Conservation (phyloP, 2,329 filamentous ascomycete species). For the Nigrograna mackinnonii region DNA sequence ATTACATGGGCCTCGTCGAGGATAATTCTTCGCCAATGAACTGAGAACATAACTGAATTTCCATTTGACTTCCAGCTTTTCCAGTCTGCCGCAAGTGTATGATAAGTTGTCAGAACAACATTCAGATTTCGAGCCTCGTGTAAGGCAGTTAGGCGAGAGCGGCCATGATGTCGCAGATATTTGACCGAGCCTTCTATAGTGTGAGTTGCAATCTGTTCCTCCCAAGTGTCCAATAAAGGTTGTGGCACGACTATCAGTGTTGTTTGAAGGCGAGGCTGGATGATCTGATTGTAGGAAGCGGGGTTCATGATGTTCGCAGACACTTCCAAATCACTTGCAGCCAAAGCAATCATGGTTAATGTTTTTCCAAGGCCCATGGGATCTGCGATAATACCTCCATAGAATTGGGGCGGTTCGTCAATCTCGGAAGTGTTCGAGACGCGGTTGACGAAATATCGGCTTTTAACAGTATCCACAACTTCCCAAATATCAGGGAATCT, state of each 20-base stretch:
- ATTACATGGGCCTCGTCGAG: conserved; percentile 57
- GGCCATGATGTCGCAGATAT: conserved; percentile 15
- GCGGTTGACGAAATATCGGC: conserved; percentile 8
- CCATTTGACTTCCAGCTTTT: conserved; percentile 1
- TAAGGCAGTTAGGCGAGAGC: conserved; percentile 3
- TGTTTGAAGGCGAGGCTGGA: too few species aligned
- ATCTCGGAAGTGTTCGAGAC: conserved; percentile 10
- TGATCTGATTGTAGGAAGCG: too few species aligned
- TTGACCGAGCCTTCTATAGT: conserved; percentile 3
- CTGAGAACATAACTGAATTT: conserved; percentile 20
- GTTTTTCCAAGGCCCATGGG: conserved; percentile 22
- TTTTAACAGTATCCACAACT: conserved; percentile 3
- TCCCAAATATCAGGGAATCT: conserved; percentile 11
- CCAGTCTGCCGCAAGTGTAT: conserved; percentile 16
- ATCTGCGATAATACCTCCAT: conserved; percentile 20
- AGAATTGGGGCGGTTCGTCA: conserved; percentile 8
- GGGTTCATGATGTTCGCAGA: too few species aligned
- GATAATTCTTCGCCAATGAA: conserved; percentile 45
- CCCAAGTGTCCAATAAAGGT: conserved; percentile 11
- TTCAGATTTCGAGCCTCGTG: conserved; percentile 2
- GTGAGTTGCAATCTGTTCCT: conserved; percentile 6
- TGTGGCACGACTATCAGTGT: conserved; percentile 19
- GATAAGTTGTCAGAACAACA: conserved; percentile 20
- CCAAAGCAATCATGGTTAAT: conserved; percentile 18
- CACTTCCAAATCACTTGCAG: conserved; percentile 6